These are phyloP conservation scores for Hysterangium stoloniferum DNA, from an alignment of 768 basidiomycete species.

Conservation along the genomic window DNA sequence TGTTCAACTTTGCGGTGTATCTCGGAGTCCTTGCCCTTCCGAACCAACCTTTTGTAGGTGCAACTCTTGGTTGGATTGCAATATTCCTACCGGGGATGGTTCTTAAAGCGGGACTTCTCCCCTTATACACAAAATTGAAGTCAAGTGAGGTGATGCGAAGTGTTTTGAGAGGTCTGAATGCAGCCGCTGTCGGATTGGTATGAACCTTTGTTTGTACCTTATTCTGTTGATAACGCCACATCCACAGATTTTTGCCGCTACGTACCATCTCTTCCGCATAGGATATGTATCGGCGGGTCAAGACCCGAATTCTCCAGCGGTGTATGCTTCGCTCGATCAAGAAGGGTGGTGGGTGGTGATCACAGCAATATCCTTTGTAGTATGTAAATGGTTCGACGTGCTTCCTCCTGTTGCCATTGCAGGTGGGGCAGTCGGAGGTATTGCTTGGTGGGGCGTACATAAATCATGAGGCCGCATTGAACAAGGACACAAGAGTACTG, in stretches of 20 bases:
- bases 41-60: constrained; percentile 29
- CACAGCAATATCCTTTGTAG: constrained; percentile 32
- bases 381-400: constrained; percentile 33
- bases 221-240: constrained; percentile 30
- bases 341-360: constrained; percentile 46
- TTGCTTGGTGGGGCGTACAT: constrained; percentile 40
- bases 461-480: no score
- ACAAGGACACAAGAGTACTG: no score
- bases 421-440: constrained; percentile 31
- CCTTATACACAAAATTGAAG: constrained; percentile 15
- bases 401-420: constrained; percentile 35
- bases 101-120: constrained; percentile 23
- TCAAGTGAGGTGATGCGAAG: not conserved
- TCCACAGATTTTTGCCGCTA: constrained; percentile 4
- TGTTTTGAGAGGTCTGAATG: constrained; percentile 33
- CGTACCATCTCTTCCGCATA: constrained; percentile 7
- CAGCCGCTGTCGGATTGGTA: constrained; percentile 36
- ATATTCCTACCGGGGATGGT: constrained; percentile 42
- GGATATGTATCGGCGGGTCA: not conserved
- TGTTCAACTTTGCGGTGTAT: constrained; percentile 49
- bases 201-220: constrained; percentile 35
- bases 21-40: constrained; percentile 39
- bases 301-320: not conserved
- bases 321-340: constrained; percentile 20
- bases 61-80: constrained; percentile 39